Evolutionary conservation across 2,329 filamentous ascomycete species (phyloP).

Genomic region (Eutypa lata): DNA sequence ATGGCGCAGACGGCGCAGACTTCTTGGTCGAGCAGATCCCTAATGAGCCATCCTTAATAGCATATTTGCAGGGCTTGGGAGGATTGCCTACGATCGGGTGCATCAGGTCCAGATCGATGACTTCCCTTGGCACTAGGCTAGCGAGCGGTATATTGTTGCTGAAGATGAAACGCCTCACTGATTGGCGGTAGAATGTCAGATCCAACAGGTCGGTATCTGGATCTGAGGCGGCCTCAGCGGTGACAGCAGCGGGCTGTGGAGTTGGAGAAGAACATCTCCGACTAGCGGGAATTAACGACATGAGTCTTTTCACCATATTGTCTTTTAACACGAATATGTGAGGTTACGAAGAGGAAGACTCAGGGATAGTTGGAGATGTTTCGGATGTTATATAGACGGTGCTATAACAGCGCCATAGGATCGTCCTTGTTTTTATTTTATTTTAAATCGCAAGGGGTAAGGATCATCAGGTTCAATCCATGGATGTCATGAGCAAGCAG

Average conservation of each 20-base stretch:
- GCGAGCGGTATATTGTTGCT: slow-evolving; percentile 2
- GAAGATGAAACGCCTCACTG: slow-evolving; percentile 2
- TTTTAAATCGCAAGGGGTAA: not conserved
- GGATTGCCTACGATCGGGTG: slow-evolving; percentile 1
- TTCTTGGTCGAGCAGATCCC: not conserved
- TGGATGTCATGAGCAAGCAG: too few species aligned
- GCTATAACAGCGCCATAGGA: not conserved
- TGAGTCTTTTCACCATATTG: not conserved
- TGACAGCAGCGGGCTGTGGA: not conserved
- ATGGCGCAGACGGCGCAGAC: too few species aligned
- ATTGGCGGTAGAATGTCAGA: slow-evolving; percentile 3
- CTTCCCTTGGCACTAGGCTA: not conserved
- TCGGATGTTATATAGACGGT: not conserved
- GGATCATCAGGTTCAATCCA: not conserved
- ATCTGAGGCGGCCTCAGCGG: slow-evolving; percentile 5
- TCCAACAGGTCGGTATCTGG: slow-evolving; percentile 5
- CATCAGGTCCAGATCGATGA: slow-evolving; percentile 1
- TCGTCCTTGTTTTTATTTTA: not conserved
- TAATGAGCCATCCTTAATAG: not conserved
- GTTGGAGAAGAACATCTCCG: not conserved
- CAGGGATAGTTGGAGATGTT: not conserved
- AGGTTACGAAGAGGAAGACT: not conserved
- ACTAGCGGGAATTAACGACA: not conserved
- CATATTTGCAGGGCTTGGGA: not conserved
- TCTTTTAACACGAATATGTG: not conserved